Evolutionary conservation across 2,329 filamentous ascomycete genomes (phyloP), one percentile per base, ranked within the genome.

Genomic region (Stagonosporopsis rhizophila): DNA sequence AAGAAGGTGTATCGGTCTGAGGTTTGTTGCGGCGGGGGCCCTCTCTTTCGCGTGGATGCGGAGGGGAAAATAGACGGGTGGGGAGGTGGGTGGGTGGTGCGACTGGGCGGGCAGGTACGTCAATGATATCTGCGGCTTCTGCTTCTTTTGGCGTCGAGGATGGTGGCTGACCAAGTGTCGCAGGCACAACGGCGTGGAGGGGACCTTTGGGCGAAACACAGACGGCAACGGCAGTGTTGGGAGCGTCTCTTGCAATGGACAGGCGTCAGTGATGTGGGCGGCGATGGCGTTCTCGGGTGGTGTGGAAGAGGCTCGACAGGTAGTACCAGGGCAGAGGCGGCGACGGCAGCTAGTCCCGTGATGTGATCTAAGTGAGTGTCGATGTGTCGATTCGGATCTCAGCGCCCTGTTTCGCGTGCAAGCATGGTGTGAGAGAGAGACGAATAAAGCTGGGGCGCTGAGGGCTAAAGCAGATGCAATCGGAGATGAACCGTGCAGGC

Each of bases 401-500:
- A 65, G 61, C 60, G 65, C 60, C 57, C 58, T 47, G 42, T 54
- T 45, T 57, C 45, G 64, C 53, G 46, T 59, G 62, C 64, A 66
- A 48, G 60, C 61, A 68, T 67, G 67, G 66, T 64, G 65, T 63
- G 66, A 62, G 53, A 62, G 59, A 60, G 62, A 59, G 65, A 65
- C 59, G 59, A 56, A 52, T 52, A 39, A 35, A 22, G 38, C 37
- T 52, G 53, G 53, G 53, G 47, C 47, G 30, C 38, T 47, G 53
- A 56, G 47, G 62, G 62, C 64, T 61, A 64, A 58, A 61, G 61
- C 65, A 67, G 68, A 74, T 71, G 68, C 67, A 73, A 75, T 75
- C 74, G 74, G 74, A 76, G 72, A 76, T 75, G 67, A 67, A 65
- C 61, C 65, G 67, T 64, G 46, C 54, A 62, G 64, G 62, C 65